Conservation (phyloP, 768 basidiomycete species). For the Leucocoprinus birnbaumii region DNA sequence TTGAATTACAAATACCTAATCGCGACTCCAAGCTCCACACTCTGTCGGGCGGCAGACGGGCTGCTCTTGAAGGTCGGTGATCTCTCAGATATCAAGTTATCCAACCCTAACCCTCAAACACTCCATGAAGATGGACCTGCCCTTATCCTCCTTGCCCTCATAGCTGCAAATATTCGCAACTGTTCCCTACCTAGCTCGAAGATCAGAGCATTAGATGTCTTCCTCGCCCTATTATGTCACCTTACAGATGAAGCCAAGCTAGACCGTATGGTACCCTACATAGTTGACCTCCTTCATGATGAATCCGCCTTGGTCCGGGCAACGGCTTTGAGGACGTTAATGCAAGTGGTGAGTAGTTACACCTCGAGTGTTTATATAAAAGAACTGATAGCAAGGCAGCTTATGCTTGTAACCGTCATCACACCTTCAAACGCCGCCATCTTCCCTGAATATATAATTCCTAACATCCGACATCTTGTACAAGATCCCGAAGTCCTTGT, state of each 20-base stretch:
- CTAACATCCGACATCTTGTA: constrained; percentile 80
- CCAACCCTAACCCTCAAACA: no score
- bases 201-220: constrained; percentile 79
- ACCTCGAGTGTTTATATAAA: background rate
- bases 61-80: constrained; percentile 60
- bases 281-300: constrained; percentile 86
- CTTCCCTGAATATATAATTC: constrained; percentile 94
- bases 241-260: constrained; percentile 94
- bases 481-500: constrained; percentile 85
- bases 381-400: constrained; percentile 16
- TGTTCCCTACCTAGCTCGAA: constrained; percentile 85
- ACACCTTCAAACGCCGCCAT: constrained; percentile 77
- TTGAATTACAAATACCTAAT: constrained; percentile 74
- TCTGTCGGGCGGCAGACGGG: constrained; percentile 45
- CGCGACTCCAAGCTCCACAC: constrained; percentile 50
- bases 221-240: constrained; percentile 76
- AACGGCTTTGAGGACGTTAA: constrained; percentile 70
- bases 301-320: constrained; percentile 82
- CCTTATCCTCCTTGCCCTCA: constrained; percentile 80
- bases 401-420: constrained; percentile 70
- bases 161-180: constrained; percentile 88
- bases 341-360: constrained; percentile 67
- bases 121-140: constrained; percentile 76
- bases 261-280: constrained; percentile 90
- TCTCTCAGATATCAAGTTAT: background rate